Evolutionary conservation across 352 stramenopile genomes (phyloP).

Genomic region (Globisporangium camurandrum): DNA sequence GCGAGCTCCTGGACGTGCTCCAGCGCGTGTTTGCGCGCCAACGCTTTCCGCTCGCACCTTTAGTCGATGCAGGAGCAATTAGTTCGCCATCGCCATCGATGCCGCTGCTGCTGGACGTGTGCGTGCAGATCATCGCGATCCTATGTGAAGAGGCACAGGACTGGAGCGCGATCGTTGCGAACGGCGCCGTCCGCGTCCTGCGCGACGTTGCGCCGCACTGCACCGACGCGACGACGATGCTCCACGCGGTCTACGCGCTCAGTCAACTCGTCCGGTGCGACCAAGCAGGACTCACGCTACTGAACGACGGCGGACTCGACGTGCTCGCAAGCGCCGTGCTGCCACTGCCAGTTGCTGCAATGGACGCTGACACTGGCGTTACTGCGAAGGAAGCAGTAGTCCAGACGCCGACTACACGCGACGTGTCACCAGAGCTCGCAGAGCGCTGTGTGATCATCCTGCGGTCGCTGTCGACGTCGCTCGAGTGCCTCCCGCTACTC

Average conservation of each 20-base stretch:
- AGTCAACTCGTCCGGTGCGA: constrained; percentile 58
- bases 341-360: neutral
- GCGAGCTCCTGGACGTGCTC: constrained; percentile 41
- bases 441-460: constrained; percentile 69
- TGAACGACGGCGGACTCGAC: constrained; percentile 52
- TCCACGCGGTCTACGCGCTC: constrained; percentile 54
- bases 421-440: constrained; percentile 16
- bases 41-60: constrained; percentile 10
- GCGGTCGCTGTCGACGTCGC: constrained; percentile 48
- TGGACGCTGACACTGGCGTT: neutral
- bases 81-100: too few relatives aligned
- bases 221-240: constrained; percentile 17
- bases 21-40: constrained; percentile 28
- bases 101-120: too few relatives aligned
- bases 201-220: constrained; percentile 31
- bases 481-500: constrained; percentile 36
- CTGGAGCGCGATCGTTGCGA: constrained; percentile 36
- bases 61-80: too few relatives aligned
- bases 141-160: constrained; percentile 56
- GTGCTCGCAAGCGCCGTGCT: constrained; percentile 36
- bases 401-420: neutral
- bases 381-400: neutral
- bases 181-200: constrained; percentile 51
- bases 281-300: constrained; percentile 26
- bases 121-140: constrained; percentile 54